Conservation (phyloP, 345 rosid genomes). For the Turritis glabra region DNA sequence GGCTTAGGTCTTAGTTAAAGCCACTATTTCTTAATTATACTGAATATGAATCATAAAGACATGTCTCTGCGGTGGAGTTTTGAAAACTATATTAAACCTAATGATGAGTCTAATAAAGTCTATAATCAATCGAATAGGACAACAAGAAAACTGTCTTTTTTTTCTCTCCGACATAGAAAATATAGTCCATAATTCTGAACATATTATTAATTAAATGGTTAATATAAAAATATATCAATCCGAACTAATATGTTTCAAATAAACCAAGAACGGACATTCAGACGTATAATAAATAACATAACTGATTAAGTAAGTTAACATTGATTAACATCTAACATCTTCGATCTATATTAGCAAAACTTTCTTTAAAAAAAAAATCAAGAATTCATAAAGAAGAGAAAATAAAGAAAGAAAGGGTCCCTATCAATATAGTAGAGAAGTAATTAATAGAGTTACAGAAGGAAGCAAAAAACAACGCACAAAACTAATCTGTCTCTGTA, state of each 20-base stretch:
- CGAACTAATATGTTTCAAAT: background rate
- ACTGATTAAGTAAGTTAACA: background rate
- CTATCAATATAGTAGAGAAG: conserved; percentile 20
- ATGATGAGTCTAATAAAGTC: conserved; percentile 23
- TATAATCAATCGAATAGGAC: conserved; percentile 19
- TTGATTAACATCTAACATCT: background rate
- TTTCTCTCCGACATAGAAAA: background rate
- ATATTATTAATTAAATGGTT: background rate
- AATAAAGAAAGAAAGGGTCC: conserved; percentile 19
- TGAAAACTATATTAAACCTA: conserved; percentile 9
- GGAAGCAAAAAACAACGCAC: conserved; percentile 26
- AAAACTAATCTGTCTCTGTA: conserved; percentile 35
- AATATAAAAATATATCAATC: background rate
- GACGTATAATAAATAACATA: background rate
- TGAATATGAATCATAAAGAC: conserved; percentile 6
- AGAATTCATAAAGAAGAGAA: background rate
- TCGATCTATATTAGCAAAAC: too few relatives aligned
- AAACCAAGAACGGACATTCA: background rate
- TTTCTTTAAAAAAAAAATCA: background rate
- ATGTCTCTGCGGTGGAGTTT: conserved; percentile 25
- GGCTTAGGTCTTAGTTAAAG: conserved; percentile 30
- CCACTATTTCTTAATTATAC: conserved; percentile 24
- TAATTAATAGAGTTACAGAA: conserved; percentile 36
- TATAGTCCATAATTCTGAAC: background rate
- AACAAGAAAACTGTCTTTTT: background rate